Conservation (phyloP, 2,329 filamentous ascomycete genomes). For the Rugonectria rugulosa region DNA sequence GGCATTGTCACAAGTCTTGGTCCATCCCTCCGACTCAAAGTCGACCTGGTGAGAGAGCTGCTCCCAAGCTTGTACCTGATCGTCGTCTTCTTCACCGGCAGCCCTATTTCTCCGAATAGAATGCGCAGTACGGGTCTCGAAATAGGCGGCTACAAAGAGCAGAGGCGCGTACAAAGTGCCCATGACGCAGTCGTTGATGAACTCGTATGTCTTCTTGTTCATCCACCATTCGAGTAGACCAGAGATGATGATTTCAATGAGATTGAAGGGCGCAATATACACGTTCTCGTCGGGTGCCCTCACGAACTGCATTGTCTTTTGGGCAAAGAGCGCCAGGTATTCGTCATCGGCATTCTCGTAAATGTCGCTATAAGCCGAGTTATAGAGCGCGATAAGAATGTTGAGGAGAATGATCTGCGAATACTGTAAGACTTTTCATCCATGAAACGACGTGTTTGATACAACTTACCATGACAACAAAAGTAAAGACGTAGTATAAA, state of each 20-base stretch:
- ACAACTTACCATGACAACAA: constrained; percentile 84
- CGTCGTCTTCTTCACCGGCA: constrained; percentile 87
- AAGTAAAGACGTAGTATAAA: constrained; percentile 97
- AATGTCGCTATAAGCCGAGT: constrained; percentile 94
- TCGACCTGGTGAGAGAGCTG: constrained; percentile 76
- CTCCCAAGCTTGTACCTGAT: constrained; percentile 92
- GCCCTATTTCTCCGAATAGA: constrained; percentile 76
- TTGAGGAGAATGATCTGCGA: constrained; percentile 78
- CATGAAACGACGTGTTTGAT: not conserved
- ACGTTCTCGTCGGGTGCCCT: constrained; percentile 98
- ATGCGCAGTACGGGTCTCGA: constrained; percentile 72
- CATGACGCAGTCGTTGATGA: constrained; percentile 91
- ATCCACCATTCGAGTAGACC: constrained; percentile 96
- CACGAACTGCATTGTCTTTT: constrained; percentile 97
- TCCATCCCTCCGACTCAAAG: constrained; percentile 86
- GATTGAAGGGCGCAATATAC: constrained; percentile 94
- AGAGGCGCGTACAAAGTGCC: constrained; percentile 83
- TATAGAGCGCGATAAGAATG: constrained; percentile 96
- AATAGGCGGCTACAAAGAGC: constrained; percentile 77
- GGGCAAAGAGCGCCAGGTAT: constrained; percentile 89
- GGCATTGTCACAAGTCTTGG: constrained; percentile 76
- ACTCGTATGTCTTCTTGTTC: constrained; percentile 74
- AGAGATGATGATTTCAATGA: constrained; percentile 85
- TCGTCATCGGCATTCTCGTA: constrained; percentile 94
- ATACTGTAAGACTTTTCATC: not conserved